Evolutionary conservation across 139 green algal species (phyloP), one percentile per base, ranked within the genome.

Genomic region (Mychonastes homosphaera): DNA sequence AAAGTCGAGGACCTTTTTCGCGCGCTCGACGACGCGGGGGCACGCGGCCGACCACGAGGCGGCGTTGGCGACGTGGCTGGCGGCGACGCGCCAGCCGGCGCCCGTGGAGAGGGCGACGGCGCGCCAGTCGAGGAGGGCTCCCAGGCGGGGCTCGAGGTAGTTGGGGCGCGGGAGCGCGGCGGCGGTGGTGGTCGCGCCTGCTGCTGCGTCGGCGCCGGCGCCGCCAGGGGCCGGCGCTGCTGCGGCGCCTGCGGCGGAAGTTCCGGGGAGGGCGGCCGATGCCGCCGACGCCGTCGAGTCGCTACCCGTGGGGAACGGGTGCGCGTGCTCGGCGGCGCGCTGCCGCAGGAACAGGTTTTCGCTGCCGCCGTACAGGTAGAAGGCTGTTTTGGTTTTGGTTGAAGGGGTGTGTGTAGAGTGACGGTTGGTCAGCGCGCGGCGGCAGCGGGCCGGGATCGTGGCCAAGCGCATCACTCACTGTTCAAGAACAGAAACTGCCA

Each of bases 1-100:
- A 68, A 96, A 97, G 62, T 97, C 90, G 10, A 97, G 65, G 57
- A 90, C 97, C 67, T 97, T 97, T 61, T 97, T 97, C 3, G 88
- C 80, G 0, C 90, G 73, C 68, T 95, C 78, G 3, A 96, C 84
- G 73, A 88, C 71, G 61, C 56, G 3, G 43, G 9, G 13, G 1
- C 15, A 23, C 1, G 5, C 16, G 43, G 28, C 51, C 41, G 16
- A 1, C 26, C 3, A 26, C 6, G n/a, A 32, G 15, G 43, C 16
- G 10, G 51, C 29, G 13, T 80, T 87, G 19, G 76, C 2, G 4
- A 90, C 19, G 29, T 74, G 78, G 0, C 81, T 66, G 2, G 73
- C 5, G 13, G 74, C 51, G 35, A 67, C 64, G 36, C 90, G 70
- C 63, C 67, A 82, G 2, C 80, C 85, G n/a, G 62, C 41, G 43